Evolutionary conservation across 2,329 filamentous ascomycete species (phyloP), one percentile per base, ranked within the genome.

Genomic region (Coniochaeta sp.): DNA sequence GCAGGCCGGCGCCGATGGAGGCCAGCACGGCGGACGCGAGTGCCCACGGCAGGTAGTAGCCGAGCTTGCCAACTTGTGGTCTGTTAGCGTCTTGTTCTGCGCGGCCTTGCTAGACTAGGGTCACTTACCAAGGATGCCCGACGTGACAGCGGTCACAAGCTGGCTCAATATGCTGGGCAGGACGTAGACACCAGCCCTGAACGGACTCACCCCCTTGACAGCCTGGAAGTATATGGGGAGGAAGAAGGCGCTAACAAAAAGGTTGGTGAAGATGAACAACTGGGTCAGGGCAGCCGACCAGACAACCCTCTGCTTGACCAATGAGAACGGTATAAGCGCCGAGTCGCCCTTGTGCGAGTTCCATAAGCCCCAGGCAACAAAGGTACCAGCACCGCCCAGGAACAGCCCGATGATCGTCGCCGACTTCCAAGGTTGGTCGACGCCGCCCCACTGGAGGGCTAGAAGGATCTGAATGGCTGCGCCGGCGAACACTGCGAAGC

Each of bases 401-500:
- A 76, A 70, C 9, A 74, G 59, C 3, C 72, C 71, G 31, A 75
- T 67, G 4, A 74, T 63, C 0, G 58, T 58, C 1, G 65, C 53
- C 0, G 67, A 71, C 14, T 59, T 57, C 73, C 74, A 77, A 0
- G 67, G 49, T 54, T 71, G 70, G 0, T 63, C 59, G 3, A 57
- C 63, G 3, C 72, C 63, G 16, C 74, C 75, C 49, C 65, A 74
- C 52, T 76, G 70, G 7, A 77, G 60, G 1, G 72, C 74, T 0
- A 77, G 62, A 26, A 77, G 64, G 13, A 77, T 54, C 70, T 67
- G 59, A 56, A 76, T 56, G 53, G 69, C 54, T 51, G 68, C 61
- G 30, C 68, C 62, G n/a, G 74, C 68, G 35, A 80, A 67, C 6
- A 76, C 60, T 1, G 58, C 56, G 48, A 74, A 75, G 35, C 73